Evolutionary conservation across 2,329 filamentous ascomycete genomes (phyloP).

Genomic region (Aspergillus aculeatus): DNA sequence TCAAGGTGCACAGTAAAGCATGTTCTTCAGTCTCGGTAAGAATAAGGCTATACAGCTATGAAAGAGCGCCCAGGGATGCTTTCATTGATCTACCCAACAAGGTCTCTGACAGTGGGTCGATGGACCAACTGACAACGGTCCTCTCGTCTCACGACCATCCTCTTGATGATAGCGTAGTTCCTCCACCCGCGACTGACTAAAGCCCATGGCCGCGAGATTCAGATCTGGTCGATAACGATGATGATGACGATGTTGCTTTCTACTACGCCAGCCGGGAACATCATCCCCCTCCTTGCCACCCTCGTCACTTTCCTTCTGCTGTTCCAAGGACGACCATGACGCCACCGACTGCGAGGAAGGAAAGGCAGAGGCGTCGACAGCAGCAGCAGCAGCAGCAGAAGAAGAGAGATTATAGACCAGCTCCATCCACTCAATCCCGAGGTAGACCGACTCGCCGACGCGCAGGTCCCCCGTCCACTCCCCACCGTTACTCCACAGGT

Average conservation of each 20-base stretch:
- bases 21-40: background rate
- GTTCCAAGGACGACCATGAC: background rate
- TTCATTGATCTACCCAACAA: background rate
- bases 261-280: too few species aligned
- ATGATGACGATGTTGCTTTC: background rate
- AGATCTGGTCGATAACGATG: background rate
- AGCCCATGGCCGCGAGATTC: background rate
- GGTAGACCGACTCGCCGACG: constrained; percentile 35
- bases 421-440: constrained; percentile 46
- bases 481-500: constrained; percentile 46
- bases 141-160: background rate
- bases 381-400: background rate
- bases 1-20: background rate
- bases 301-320: background rate
- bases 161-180: background rate
- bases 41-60: background rate
- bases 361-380: background rate
- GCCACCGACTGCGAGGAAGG: background rate
- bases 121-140: background rate
- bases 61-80: background rate
- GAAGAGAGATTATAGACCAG: constrained; percentile 39
- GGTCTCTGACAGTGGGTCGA: background rate
- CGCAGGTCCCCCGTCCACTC: constrained; percentile 43
- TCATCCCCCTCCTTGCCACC: background rate
- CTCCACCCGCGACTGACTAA: background rate